These are phyloP conservation scores for Coemansia pectinata DNA, from an alignment of 192 early-diverging fungal genomes.

Conservation along the genomic window DNA sequence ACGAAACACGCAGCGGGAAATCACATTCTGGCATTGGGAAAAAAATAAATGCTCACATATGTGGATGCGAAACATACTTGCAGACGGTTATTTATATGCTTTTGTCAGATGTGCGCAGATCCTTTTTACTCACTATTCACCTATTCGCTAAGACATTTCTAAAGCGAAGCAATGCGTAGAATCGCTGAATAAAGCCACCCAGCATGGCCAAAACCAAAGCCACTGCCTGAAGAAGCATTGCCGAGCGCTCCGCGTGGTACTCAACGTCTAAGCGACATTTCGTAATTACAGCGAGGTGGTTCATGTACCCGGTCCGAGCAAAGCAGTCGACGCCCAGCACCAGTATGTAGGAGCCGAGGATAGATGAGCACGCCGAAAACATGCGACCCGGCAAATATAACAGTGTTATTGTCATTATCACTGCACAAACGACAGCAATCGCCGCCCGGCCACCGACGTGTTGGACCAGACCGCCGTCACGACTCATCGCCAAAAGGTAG, in stretches of 20 bases:
- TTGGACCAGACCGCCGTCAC: neutral
- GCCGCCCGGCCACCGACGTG: neutral
- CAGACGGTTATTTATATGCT: neutral
- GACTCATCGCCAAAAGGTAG: slow-evolving; percentile 5
- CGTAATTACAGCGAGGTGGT: slow-evolving; percentile 7
- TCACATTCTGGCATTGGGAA: neutral
- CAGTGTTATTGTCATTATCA: neutral
- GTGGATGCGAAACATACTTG: neutral
- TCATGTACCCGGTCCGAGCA: slow-evolving; percentile 8
- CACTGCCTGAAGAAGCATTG: slow-evolving; percentile 13
- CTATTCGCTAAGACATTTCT: neutral
- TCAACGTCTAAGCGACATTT: neutral
- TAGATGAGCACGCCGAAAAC: slow-evolving; percentile 2
- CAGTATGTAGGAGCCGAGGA: slow-evolving; percentile 14
- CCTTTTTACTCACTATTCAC: neutral
- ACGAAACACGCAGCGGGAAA: neutral
- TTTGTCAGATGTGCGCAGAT: neutral
- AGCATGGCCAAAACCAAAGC: slow-evolving; percentile 9
- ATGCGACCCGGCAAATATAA: neutral
- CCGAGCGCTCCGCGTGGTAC: neutral
- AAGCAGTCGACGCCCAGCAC: slow-evolving; percentile 21
- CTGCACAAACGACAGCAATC: neutral
- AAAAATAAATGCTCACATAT: neutral
- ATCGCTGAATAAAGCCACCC: neutral
- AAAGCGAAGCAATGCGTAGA: neutral